Percentiles rank a stretch among this genome's conserved stretches.
These are phyloP conservation scores for Entomophthora muscae DNA, from an alignment of 371 early-diverging fungal species.

Conservation along the genomic window DNA sequence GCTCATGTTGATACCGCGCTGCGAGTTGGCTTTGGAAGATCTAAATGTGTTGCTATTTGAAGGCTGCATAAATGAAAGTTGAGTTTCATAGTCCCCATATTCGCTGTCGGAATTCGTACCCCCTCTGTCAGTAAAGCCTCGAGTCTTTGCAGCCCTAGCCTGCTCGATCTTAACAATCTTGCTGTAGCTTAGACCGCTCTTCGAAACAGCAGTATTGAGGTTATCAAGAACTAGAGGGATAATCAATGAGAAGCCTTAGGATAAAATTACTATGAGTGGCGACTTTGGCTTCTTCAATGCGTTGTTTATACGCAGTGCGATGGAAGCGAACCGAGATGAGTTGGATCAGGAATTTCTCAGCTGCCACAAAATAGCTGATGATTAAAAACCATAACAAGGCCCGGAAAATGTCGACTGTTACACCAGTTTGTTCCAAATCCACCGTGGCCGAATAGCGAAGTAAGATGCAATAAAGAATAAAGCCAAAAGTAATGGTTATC, in stretches of 20 bases:
- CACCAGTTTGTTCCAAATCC: not conserved
- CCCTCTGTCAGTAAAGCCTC: not conserved
- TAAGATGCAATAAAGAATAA: not conserved
- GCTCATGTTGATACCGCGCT: not conserved
- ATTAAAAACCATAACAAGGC: not conserved
- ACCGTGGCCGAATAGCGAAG: not conserved
- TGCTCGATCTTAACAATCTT: not conserved
- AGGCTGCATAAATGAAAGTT: not conserved
- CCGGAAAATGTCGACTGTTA: not conserved
- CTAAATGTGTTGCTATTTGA: not conserved
- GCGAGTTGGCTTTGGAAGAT: not conserved
- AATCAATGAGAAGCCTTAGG: not conserved
- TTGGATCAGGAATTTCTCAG: slow-evolving; percentile 2
- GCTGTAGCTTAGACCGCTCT: not conserved
- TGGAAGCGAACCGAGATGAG: slow-evolving; percentile 5
- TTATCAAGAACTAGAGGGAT: slow-evolving; percentile 4
- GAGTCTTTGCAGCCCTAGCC: not conserved
- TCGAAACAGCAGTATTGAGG: not conserved
- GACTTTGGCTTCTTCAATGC: not conserved
- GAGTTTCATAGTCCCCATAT: not conserved
- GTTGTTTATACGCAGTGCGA: slow-evolving; percentile 3
- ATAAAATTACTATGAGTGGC: not conserved
- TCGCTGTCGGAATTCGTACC: not conserved
- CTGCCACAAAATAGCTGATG: not conserved
- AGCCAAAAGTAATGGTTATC: not conserved